A percentile compares a stretch with the other conserved stretches of the same genome.
Evolutionary conservation across 192 early-diverging fungal species (phyloP).

Genomic region (Backusella mclennaniae): DNA sequence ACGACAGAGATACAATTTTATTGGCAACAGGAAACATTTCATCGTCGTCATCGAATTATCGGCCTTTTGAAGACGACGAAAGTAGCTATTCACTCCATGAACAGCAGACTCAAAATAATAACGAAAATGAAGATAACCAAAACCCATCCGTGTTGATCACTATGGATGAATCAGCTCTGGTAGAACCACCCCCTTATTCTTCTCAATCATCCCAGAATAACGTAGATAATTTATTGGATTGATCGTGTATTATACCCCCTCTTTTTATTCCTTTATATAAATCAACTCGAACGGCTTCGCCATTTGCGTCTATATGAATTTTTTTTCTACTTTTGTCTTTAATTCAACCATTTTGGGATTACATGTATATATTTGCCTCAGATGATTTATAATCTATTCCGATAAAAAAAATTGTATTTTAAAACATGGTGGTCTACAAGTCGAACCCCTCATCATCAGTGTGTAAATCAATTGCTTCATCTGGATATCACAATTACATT

Average conservation of each 20-base stretch:
- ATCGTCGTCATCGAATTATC: not conserved
- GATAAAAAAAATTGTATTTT: not conserved
- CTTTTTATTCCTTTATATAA: not conserved
- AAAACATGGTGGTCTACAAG: not conserved
- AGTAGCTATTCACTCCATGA: not conserved
- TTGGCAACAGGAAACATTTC: slow-evolving; percentile 33
- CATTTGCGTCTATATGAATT: not conserved
- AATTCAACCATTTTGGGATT: not conserved
- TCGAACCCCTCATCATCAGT: not conserved
- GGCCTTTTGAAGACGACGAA: not conserved
- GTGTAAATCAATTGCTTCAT: not conserved
- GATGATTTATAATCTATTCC: not conserved
- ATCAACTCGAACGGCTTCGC: not conserved
- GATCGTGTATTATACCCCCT: not conserved
- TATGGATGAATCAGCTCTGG: not conserved
- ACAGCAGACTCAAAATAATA: not conserved
- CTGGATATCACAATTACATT: not conserved
- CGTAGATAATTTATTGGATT: slow-evolving; percentile 3
- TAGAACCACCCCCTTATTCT: not conserved
- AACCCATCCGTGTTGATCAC: slow-evolving; percentile 2
- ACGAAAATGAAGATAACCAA: not conserved
- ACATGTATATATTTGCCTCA: not conserved
- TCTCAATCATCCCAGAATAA: not conserved
- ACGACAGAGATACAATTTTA: slow-evolving; percentile 67
- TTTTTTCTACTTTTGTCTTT: not conserved